Conservation (phyloP, 2,329 filamentous ascomycete genomes). For the Fusarium irregulare region DNA sequence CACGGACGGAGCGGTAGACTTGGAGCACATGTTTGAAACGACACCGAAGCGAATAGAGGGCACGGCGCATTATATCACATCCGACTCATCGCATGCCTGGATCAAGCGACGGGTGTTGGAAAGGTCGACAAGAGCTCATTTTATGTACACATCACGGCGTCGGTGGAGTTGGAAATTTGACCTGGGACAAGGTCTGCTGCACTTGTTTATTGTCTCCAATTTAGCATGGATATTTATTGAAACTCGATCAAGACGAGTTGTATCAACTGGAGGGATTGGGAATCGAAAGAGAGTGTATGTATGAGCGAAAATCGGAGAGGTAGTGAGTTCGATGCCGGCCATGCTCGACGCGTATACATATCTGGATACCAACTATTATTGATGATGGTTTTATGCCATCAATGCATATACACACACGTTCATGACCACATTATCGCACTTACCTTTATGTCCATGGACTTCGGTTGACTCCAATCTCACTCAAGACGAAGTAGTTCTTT, state of each 20-base stretch:
- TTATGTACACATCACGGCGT: slow-evolving; percentile 40
- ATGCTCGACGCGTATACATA: slow-evolving; percentile 8
- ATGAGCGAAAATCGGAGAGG: not conserved
- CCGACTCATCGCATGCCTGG: slow-evolving; percentile 12
- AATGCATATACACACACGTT: not conserved
- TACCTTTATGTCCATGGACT: not conserved
- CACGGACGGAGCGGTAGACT: slow-evolving; percentile 4
- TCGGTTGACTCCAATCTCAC: not conserved
- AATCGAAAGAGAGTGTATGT: not conserved
- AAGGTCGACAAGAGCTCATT: slow-evolving; percentile 13
- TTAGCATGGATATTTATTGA: slow-evolving; percentile 2
- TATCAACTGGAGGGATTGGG: not conserved
- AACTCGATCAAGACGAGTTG: not conserved
- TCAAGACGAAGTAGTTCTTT: not conserved
- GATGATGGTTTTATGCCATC: not conserved
- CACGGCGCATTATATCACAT: slow-evolving; percentile 17
- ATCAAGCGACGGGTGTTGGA: slow-evolving; percentile 1
- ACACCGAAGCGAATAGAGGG: slow-evolving; percentile 27
- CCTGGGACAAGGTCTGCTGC: slow-evolving; percentile 33
- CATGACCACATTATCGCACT: not conserved
- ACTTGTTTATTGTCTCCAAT: slow-evolving; percentile 21
- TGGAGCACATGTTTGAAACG: slow-evolving; percentile 13
- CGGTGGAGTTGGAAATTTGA: slow-evolving; percentile 36
- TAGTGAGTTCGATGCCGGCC: not conserved
- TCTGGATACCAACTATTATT: not conserved